Evolutionary conservation across 257 asterid species (phyloP).

Genomic region (Cruciata laevipes): DNA sequence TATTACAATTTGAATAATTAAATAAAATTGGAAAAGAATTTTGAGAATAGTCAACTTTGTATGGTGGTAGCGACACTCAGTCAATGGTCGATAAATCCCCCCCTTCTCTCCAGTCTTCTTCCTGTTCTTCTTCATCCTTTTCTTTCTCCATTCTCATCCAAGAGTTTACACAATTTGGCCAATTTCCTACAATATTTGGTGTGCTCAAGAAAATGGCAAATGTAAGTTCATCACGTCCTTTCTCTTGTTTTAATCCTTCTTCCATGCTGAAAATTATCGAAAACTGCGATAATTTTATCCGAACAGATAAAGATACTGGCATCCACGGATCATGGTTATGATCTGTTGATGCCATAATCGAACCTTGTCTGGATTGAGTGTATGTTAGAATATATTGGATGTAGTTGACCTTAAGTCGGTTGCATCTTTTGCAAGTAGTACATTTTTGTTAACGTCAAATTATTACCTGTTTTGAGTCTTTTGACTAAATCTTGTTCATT

Average conservation of each 20-base stretch:
- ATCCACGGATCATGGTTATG: too few relatives aligned
- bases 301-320: too few relatives aligned
- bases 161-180: neutral
- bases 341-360: too few relatives aligned
- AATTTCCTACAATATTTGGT: neutral
- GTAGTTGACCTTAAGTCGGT: neutral
- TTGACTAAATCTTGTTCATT: neutral
- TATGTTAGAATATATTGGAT: too few relatives aligned
- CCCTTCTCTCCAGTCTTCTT: neutral
- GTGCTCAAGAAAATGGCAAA: slow-evolving; percentile 12
- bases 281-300: too few relatives aligned
- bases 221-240: slow-evolving; percentile 12
- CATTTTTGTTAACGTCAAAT: neutral
- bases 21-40: neutral
- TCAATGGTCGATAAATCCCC: slow-evolving; percentile 26
- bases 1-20: too few relatives aligned
- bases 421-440: neutral
- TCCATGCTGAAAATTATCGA: too few relatives aligned
- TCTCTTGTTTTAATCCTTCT: too few relatives aligned
- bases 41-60: slow-evolving; percentile 26
- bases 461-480: neutral
- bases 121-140: neutral
- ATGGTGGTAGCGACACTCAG: slow-evolving; percentile 22
- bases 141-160: neutral
- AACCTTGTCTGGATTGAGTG: too few relatives aligned